Base-by-base conservation (phyloP, 768 basidiomycete genomes). In the Gymnopilus junonius region DNA sequence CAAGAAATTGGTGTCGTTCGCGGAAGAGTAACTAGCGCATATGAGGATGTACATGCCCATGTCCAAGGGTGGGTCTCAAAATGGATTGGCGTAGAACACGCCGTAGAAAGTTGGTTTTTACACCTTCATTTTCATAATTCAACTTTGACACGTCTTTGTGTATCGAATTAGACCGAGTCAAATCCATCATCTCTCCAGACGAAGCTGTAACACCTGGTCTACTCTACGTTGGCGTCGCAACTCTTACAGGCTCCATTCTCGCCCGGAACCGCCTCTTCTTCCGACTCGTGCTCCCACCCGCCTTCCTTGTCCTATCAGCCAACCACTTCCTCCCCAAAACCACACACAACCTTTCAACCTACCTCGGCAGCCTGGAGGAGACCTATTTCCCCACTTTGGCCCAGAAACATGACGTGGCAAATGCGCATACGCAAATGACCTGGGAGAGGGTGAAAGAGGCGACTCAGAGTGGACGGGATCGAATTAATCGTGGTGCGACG, bases 241-340 rank as follows among this genome's bases (percentile, higher is more conserved):
- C 94, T 14, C 87, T 99, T 51, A 91, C 92, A 3, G 94, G 92
- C 1, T 95, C 95, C 60, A 90, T 99, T 69, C 68, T 98, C 59
- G 87, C 92, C 0, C 90, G 95, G 43, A 91, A 90, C 67, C 88
- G 95, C 65, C 72, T 80, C 56, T 76, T 95, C 58, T 82, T 88
- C 5, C 91, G 97, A 20, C 68, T 91, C 55, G 64, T 91, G 46
- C 83, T 95, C 14, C 97, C 97, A 0, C 92, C 96, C 0, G 63
- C 86, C 23, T 85, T 95, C 74, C 77, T 95, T 67, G 58, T 90
- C 60, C 72, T 85, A 62, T 88, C 95, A 29, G 79, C 90, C 46
- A 80, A 87, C 59, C 88, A 96, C 74, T 96, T 97, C 87, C 87
- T 97, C 42, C 97, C 97, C 4, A 82, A 90, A 73, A 93, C 93